Percentiles rank a stretch among this genome's conserved stretches.
phyloP scores from a whole-genome alignment of 164 flowering plant genomes.

The Paratinospora sagittata region DNA sequence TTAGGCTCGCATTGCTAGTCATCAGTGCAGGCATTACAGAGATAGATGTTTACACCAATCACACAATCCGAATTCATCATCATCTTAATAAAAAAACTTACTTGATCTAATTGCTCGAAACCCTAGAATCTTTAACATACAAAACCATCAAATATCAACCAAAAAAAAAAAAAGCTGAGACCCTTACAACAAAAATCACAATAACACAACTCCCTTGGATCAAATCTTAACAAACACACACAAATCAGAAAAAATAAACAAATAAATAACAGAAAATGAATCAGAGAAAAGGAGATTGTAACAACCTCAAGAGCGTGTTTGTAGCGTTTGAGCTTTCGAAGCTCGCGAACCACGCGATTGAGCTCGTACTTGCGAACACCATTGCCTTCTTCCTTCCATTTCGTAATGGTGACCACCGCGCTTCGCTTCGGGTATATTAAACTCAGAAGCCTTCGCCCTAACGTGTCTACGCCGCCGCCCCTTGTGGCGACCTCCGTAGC shows the following conservation, averaged over 20 bases:
- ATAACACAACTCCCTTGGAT: no score
- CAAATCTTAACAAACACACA: not conserved
- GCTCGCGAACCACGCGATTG: constrained; percentile 70
- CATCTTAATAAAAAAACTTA: no score
- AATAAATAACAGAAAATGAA: no score
- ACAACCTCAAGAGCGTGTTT: constrained; percentile 81
- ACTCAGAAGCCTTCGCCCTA: constrained; percentile 57
- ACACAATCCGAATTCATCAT: no score
- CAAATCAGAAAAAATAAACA: no score
- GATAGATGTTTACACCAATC: no score
- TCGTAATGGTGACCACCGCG: constrained; percentile 46
- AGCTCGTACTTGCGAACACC: constrained; percentile 64
- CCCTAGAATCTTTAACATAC: not conserved
- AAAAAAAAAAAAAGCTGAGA: not conserved
- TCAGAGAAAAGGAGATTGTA: not conserved
- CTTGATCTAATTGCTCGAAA: no score
- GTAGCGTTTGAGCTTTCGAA: constrained; percentile 61
- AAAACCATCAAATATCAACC: not conserved
- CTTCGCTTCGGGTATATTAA: constrained; percentile 60
- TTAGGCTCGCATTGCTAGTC: not conserved
- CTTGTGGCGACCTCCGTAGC: not conserved
- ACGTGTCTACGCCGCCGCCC: constrained; percentile 36
- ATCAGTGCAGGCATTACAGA: no score
- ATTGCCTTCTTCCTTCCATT: constrained; percentile 78
- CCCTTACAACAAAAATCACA: not conserved